A percentile compares a stretch with the other conserved stretches of the same genome.
phyloP scores from a whole-genome alignment of 2,329 filamentous ascomycete species.

The Colletotrichum shisoi region DNA sequence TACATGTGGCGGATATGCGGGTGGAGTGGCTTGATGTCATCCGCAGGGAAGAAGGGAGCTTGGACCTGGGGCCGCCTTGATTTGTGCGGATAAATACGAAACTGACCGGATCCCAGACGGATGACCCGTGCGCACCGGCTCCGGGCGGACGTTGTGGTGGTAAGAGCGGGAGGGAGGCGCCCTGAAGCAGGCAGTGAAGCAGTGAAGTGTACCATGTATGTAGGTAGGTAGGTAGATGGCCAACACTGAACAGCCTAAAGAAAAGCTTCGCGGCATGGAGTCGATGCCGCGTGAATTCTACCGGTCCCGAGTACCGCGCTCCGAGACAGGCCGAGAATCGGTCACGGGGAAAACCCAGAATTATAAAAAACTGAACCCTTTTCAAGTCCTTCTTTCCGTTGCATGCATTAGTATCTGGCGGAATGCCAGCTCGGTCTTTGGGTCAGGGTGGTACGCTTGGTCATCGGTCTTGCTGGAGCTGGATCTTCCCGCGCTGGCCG shows the following conservation, averaged over 20 bases:
- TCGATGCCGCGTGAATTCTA: conserved; percentile 23
- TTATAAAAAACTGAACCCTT: too few relatives aligned
- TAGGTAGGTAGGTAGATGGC: too few relatives aligned
- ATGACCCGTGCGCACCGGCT: conserved; percentile 29
- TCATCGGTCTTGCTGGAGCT: neutral
- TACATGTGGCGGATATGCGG: conserved; percentile 35
- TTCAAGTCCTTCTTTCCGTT: neutral
- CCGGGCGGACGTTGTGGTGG: conserved; percentile 3
- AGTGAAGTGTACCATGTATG: neutral
- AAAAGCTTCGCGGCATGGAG: neutral
- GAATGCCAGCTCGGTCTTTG: too few relatives aligned
- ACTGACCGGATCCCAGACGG: conserved; percentile 26
- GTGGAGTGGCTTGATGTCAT: conserved; percentile 39
- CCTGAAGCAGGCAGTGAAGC: too few relatives aligned
- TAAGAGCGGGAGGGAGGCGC: neutral
- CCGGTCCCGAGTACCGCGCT: conserved; percentile 28
- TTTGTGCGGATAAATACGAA: conserved; percentile 39
- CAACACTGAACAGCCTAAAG: neutral
- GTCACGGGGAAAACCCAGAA: too few relatives aligned
- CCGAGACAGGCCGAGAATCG: conserved; percentile 14
- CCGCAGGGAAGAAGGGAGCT: conserved; percentile 35
- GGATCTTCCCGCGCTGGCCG: conserved; percentile 4
- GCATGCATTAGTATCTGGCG: neutral
- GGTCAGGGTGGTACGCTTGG: neutral
- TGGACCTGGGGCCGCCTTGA: conserved; percentile 38